phyloP scores from a whole-genome alignment of 116 monocot species.

The Papilionanthe hybrid region DNA sequence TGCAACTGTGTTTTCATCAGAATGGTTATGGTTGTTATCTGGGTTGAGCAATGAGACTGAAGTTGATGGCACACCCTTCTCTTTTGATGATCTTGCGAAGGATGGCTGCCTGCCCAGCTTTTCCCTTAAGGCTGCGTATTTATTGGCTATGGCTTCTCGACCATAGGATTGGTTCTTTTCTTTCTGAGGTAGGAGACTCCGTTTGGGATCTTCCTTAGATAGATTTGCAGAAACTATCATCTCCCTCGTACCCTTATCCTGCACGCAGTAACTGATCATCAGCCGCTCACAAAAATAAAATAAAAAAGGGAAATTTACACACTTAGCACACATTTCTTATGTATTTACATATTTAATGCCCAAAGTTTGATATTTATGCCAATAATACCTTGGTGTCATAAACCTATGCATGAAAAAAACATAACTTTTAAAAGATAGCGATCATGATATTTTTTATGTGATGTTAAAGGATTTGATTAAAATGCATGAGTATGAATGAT shows the following conservation, averaged over 20 bases:
- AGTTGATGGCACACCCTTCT: conserved; percentile 35
- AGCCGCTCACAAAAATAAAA: neutral
- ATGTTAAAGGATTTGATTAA: too few relatives aligned
- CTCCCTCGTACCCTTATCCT: conserved; percentile 49
- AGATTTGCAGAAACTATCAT: neutral
- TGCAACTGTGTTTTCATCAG: neutral
- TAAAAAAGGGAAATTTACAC: neutral
- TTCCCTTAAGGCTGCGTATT: conserved; percentile 46
- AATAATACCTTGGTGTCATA: too few relatives aligned
- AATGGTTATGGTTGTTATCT: conserved; percentile 20
- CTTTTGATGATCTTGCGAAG: conserved; percentile 19
- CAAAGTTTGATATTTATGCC: too few relatives aligned
- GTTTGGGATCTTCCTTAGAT: conserved; percentile 26
- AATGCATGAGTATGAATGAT: too few relatives aligned
- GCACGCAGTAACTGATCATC: neutral
- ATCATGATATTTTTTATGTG: too few relatives aligned
- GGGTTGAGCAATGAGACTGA: conserved; percentile 57
- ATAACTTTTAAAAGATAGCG: too few relatives aligned
- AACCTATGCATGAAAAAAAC: too few relatives aligned
- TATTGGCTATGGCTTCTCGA: conserved; percentile 48
- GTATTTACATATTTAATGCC: too few relatives aligned
- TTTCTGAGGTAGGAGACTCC: conserved; percentile 28
- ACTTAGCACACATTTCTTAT: too few relatives aligned
- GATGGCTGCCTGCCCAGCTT: conserved; percentile 21
- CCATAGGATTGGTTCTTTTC: conserved; percentile 31